phyloP scores from a whole-genome alignment of 345 rosid species.

The Gossypium bickii region DNA sequence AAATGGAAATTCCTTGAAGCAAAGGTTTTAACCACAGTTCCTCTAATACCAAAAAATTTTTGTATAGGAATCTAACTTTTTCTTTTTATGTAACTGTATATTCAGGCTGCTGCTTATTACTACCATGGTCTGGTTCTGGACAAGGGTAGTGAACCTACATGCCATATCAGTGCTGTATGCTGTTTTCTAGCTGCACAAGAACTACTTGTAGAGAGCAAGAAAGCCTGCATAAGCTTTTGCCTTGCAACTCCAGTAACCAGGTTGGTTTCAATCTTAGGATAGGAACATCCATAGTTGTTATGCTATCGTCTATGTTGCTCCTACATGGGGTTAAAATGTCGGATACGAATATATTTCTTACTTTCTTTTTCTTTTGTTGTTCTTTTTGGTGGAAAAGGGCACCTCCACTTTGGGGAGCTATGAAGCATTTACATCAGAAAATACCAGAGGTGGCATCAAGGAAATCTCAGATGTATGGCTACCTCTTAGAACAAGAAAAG shows the following conservation, averaged over 20 bases:
- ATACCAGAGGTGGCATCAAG: constrained; percentile 84
- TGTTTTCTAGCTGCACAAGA: constrained; percentile 88
- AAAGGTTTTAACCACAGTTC: constrained; percentile 42
- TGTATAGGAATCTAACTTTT: background rate
- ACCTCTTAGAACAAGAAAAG: constrained; percentile 88
- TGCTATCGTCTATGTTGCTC: background rate
- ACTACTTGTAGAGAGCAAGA: constrained; percentile 77
- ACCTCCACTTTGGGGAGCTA: constrained; percentile 82
- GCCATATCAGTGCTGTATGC: constrained; percentile 63
- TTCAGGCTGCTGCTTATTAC: constrained; percentile 87
- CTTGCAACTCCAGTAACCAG: constrained; percentile 74
- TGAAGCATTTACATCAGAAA: constrained; percentile 81
- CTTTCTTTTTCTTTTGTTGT: background rate
- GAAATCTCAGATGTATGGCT: constrained; percentile 80
- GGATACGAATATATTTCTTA: background rate
- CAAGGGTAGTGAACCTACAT: constrained; percentile 72
- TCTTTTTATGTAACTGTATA: background rate
- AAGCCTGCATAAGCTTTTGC: constrained; percentile 76
- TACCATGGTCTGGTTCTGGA: constrained; percentile 86
- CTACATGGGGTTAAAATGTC: background rate
- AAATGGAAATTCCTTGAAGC: constrained; percentile 93
- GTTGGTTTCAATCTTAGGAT: constrained; percentile 31
- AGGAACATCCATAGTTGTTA: background rate
- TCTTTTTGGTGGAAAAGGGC: constrained; percentile 35
- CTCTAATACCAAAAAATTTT: background rate